phyloP scores from a whole-genome alignment of 345 rosid species.

The Linum lewisii region DNA sequence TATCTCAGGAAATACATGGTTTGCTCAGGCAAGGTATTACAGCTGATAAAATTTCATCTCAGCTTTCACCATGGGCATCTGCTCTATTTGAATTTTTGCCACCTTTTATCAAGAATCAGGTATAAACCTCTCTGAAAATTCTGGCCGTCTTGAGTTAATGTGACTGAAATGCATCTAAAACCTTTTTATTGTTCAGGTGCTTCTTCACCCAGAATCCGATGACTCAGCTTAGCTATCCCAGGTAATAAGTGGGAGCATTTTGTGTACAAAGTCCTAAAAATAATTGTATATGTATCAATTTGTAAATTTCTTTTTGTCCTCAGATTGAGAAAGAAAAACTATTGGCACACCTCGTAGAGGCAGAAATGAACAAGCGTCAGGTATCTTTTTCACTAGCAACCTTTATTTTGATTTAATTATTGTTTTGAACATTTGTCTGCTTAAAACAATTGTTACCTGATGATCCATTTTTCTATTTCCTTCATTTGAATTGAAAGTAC shows the following conservation, averaged over 20 bases:
- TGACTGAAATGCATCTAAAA: slow-evolving; percentile 12
- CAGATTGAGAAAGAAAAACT: slow-evolving; percentile 99
- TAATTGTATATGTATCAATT: slow-evolving; percentile 12
- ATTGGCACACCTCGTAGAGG: slow-evolving; percentile 91
- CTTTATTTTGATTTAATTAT: neutral
- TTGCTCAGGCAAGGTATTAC: slow-evolving; percentile 60
- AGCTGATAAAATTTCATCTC: slow-evolving; percentile 62
- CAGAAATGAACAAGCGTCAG: slow-evolving; percentile 80
- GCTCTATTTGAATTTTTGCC: slow-evolving; percentile 89
- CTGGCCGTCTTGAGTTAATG: slow-evolving; percentile 4
- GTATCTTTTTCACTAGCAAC: slow-evolving; percentile 26
- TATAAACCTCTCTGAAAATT: slow-evolving; percentile 18
- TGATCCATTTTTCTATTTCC: neutral
- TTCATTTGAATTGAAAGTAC: neutral
- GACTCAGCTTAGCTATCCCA: slow-evolving; percentile 99
- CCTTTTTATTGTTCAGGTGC: slow-evolving; percentile 59
- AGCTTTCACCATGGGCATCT: slow-evolving; percentile 98
- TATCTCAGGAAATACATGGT: slow-evolving; percentile 71
- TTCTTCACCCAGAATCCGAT: slow-evolving; percentile 90
- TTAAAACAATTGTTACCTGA: neutral
- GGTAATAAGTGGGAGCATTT: slow-evolving; percentile 33
- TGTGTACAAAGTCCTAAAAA: neutral
- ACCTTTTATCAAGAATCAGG: slow-evolving; percentile 86
- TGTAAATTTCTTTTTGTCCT: slow-evolving; percentile 4
- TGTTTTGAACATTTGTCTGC: too few relatives aligned